Conservation (phyloP, 352 stramenopile genomes). For the Thraustochytrium sp. region DNA sequence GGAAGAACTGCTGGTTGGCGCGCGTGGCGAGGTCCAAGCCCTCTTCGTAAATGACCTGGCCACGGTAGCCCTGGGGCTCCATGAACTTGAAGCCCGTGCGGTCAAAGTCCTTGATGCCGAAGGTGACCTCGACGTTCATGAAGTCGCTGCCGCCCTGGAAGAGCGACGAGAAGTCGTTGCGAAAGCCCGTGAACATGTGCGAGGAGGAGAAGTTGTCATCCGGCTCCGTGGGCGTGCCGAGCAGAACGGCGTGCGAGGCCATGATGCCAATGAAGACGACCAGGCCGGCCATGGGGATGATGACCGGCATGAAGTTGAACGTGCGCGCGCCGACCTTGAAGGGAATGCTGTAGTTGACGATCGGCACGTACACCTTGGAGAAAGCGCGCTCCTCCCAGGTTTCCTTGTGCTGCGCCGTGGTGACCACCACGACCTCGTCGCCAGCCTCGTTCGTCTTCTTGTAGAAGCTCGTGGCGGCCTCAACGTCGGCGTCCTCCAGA, state of each 20-base stretch:
- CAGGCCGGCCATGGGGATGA: not conserved
- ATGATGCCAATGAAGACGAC: not conserved
- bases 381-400: conserved; percentile 30
- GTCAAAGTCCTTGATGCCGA: conserved; percentile 49
- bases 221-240: conserved; percentile 26
- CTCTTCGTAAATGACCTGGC: conserved; percentile 42
- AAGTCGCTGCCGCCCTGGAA: conserved; percentile 38
- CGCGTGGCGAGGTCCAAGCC: conserved; percentile 28
- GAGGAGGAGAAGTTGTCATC: conserved; percentile 30
- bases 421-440: not conserved
- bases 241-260: not conserved
- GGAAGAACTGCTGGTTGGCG: conserved; percentile 15
- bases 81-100: conserved; percentile 41
- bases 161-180: not conserved
- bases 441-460: not conserved
- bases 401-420: not conserved
- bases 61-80: conserved; percentile 44
- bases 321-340: not conserved
- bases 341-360: not conserved
- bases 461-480: not conserved
- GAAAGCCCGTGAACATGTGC: conserved; percentile 24
- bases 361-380: conserved; percentile 14
- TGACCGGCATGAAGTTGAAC: not conserved
- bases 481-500: not conserved
- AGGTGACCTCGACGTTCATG: conserved; percentile 42